Evolutionary conservation across 83 land plant species (phyloP).

Genomic region (Picea abies): DNA sequence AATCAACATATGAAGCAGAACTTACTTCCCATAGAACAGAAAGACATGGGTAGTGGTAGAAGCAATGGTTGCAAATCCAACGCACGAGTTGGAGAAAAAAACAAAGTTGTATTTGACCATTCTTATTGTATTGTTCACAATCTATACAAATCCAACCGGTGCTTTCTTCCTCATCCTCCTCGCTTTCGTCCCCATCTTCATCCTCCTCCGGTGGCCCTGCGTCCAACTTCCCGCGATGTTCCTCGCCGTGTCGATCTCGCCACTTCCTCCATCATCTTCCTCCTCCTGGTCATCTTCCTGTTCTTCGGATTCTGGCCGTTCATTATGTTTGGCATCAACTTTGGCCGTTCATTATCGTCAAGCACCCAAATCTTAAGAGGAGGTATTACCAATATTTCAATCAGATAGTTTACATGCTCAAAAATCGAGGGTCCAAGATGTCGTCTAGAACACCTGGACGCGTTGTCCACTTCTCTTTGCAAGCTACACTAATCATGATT

Average conservation of each 20-base stretch:
- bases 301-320: conserved; percentile 84
- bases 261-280: conserved; percentile 58
- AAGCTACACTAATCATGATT: no score
- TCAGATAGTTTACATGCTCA: no score
- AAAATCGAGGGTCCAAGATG: no score
- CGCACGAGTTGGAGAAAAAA: no score
- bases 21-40: background rate
- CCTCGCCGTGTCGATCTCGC: conserved; percentile 47
- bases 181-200: conserved; percentile 30
- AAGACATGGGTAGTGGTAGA: background rate
- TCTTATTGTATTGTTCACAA: no score
- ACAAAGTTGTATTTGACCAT: no score
- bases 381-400: no score
- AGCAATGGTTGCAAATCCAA: no score
- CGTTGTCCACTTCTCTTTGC: no score
- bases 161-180: conserved; percentile 20
- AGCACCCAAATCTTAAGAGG: no score
- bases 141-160: background rate
- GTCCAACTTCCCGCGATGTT: conserved; percentile 35
- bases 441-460: no score
- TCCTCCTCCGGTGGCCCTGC: conserved; percentile 32
- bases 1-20: no score
- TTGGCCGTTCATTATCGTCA: conserved; percentile 37
- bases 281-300: conserved; percentile 46
- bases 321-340: conserved; percentile 68